These are phyloP conservation scores for Phoma sp. DNA, from an alignment of 2,329 filamentous ascomycete genomes.

Conservation along the genomic window DNA sequence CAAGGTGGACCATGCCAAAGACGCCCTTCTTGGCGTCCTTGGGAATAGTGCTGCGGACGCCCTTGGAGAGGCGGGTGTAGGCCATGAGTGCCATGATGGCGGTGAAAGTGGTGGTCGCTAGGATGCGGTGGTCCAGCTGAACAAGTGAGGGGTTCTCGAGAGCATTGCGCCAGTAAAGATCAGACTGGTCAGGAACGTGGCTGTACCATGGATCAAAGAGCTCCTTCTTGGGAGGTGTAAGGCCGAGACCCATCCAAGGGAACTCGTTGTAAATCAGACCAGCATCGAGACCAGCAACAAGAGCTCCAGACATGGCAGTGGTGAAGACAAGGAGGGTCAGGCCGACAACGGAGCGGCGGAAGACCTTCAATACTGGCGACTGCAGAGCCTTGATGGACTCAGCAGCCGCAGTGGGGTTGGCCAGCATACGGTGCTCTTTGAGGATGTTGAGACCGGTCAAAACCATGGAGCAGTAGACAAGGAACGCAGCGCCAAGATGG, in stretches of 20 bases:
- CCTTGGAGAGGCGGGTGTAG: conserved; percentile 73
- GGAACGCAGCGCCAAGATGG: conserved; percentile 87
- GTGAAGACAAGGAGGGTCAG: conserved; percentile 79
- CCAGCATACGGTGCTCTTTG: conserved; percentile 74
- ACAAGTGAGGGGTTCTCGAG: conserved; percentile 96
- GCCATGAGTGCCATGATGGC: conserved; percentile 78
- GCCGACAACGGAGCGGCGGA: conserved; percentile 74
- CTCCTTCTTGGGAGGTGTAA: conserved; percentile 81
- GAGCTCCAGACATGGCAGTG: conserved; percentile 90
- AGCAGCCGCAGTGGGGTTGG: conserved; percentile 67
- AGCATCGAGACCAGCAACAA: conserved; percentile 94
- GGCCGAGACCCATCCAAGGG: conserved; percentile 86
- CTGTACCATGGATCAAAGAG: conserved; percentile 87
- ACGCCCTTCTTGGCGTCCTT: conserved; percentile 72
- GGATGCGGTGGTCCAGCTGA: conserved; percentile 91
- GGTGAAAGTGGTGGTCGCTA: conserved; percentile 87
- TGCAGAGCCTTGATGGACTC: conserved; percentile 67
- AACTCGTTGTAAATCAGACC: conserved; percentile 99
- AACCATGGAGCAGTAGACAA: conserved; percentile 94
- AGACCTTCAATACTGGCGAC: conserved; percentile 68
- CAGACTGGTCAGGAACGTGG: conserved; percentile 75
- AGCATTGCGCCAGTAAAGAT: conserved; percentile 96
- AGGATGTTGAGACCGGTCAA: conserved; percentile 85
- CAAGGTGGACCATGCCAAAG: conserved; percentile 81
- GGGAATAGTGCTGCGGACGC: conserved; percentile 65